Evolutionary conservation across 495 filamentous ascomycete species (phyloP).

Genomic region (Lineolata rhizophorae): DNA sequence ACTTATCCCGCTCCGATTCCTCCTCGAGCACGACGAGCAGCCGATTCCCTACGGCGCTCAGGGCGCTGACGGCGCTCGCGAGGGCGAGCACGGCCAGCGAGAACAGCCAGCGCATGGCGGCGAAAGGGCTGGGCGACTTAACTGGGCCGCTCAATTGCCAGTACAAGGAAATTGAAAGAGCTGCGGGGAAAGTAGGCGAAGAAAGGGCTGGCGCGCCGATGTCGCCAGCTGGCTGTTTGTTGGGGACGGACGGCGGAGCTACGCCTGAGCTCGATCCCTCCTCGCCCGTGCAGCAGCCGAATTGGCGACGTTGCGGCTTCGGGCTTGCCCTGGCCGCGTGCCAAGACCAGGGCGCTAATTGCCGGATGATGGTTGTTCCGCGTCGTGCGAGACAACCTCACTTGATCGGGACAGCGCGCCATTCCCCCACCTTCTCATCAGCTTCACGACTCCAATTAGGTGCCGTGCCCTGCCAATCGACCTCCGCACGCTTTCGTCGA

Average conservation of each 20-base stretch:
- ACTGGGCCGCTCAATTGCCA: not conserved
- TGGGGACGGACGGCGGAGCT: not conserved
- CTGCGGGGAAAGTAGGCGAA: not conserved
- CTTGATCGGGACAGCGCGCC: no score
- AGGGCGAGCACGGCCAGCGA: conserved; percentile 44
- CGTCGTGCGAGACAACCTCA: no score
- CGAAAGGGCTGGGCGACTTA: conserved; percentile 1
- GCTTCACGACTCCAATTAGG: conserved; percentile 1
- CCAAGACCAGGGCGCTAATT: no score
- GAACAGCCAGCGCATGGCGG: conserved; percentile 54
- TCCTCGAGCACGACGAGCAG: conserved; percentile 80
- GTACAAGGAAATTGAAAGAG: not conserved
- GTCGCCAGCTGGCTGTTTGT: no score
- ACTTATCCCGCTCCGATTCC: conserved; percentile 48
- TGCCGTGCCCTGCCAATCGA: no score
- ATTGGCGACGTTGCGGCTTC: not conserved
- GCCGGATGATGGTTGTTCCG: no score
- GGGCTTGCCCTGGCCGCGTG: no score
- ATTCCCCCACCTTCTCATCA: not conserved
- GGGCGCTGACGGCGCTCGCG: conserved; percentile 41
- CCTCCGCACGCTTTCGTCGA: no score
- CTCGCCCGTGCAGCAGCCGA: not conserved
- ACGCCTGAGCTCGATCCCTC: not conserved
- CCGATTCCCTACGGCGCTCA: conserved; percentile 61
- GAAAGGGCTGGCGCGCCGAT: no score